Conservation (phyloP, 495 filamentous ascomycete genomes). For the Penicillium canescens region DNA sequence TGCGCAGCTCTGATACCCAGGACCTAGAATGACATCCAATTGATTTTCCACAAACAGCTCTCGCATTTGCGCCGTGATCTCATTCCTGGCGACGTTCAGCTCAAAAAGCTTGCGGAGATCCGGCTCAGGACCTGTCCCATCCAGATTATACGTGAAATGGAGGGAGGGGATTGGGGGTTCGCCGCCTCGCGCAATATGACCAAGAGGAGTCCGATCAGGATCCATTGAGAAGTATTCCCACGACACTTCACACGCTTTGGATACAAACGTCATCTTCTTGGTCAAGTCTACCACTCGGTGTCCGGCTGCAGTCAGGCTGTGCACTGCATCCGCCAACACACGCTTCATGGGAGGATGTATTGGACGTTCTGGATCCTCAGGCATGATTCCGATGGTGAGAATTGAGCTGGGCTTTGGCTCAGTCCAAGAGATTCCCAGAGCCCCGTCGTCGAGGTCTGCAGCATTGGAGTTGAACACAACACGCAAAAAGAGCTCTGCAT, state of each 20-base stretch:
- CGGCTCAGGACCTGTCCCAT: slow-evolving; percentile 9
- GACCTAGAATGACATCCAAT: slow-evolving; percentile 19
- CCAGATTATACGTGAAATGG: slow-evolving; percentile 13
- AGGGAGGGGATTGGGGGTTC: slow-evolving; percentile 23
- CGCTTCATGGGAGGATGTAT: slow-evolving; percentile 21
- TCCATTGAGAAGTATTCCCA: slow-evolving; percentile 26
- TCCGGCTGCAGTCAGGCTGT: slow-evolving; percentile 10
- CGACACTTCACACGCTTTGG: slow-evolving; percentile 9
- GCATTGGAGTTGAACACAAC: slow-evolving; percentile 4
- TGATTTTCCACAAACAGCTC: slow-evolving; percentile 6
- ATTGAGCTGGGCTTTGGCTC: slow-evolving; percentile 3
- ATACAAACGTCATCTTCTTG: slow-evolving; percentile 6
- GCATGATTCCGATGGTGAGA: slow-evolving; percentile 18
- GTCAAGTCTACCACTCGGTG: slow-evolving; percentile 13
- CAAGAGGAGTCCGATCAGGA: slow-evolving; percentile 12
- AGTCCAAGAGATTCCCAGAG: slow-evolving; percentile 20
- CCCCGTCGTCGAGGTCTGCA: slow-evolving; percentile 7
- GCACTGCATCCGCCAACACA: slow-evolving; percentile 2
- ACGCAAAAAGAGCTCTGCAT: slow-evolving; percentile 49
- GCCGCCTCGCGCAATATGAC: slow-evolving; percentile 22
- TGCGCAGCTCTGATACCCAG: slow-evolving; percentile 19
- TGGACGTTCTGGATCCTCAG: slow-evolving; percentile 16
- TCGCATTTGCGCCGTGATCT: slow-evolving; percentile 17
- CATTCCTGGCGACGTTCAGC: slow-evolving; percentile 5
- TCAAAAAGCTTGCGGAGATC: slow-evolving; percentile 18